These are phyloP conservation scores for Rhododendron ferrugineum DNA, from an alignment of 148 eudicot genomes.

Conservation along the genomic window DNA sequence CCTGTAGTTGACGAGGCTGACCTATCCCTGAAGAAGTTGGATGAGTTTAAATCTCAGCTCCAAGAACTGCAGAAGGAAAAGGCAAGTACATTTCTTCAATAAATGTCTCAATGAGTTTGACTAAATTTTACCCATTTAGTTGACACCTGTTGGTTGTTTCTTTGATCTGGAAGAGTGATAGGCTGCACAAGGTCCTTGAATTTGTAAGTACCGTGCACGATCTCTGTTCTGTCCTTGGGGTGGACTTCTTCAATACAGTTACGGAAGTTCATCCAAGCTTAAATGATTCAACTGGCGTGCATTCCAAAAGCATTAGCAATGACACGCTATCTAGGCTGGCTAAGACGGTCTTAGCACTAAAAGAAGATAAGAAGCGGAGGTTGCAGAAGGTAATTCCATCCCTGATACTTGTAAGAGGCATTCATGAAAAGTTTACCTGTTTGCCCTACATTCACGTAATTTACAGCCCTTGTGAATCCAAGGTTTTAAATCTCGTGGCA, in stretches of 20 bases:
- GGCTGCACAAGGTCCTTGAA: constrained; percentile 94
- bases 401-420: background rate
- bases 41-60: constrained; percentile 81
- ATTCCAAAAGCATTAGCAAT: constrained; percentile 93
- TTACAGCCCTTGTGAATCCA: background rate
- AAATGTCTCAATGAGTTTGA: background rate
- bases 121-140: background rate
- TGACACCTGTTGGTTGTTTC: constrained; percentile 4
- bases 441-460: background rate
- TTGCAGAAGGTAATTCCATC: constrained; percentile 61
- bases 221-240: constrained; percentile 93
- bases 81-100: constrained; percentile 27
- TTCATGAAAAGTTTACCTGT: background rate
- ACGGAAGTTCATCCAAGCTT: constrained; percentile 97
- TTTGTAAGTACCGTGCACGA: constrained; percentile 95
- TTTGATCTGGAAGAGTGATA: constrained; percentile 69
- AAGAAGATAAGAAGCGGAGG: constrained; percentile 91
- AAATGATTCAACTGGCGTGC: constrained; percentile 73
- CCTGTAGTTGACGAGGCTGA: constrained; percentile 82
- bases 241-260: constrained; percentile 89
- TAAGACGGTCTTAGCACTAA: constrained; percentile 72
- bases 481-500: background rate
- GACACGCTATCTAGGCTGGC: constrained; percentile 81
- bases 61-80: constrained; percentile 96
- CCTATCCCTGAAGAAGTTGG: constrained; percentile 76